These are phyloP conservation scores for Torrubiellomyces zombiae DNA, from an alignment of 2,329 filamentous ascomycete genomes.

Conservation along the genomic window DNA sequence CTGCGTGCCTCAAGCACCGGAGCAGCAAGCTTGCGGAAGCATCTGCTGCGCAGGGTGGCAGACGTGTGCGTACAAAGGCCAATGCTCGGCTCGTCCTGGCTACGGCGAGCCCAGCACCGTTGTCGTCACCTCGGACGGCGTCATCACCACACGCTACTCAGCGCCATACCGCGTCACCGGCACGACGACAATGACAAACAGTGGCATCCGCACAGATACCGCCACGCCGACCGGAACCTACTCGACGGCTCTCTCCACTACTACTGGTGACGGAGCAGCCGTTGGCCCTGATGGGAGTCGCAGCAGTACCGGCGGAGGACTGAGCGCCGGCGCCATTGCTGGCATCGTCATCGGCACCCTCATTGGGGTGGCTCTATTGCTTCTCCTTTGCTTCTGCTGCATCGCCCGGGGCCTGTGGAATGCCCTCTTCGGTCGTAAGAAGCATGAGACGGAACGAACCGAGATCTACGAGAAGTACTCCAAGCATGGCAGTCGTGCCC, in stretches of 20 bases:
- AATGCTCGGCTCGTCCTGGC: conserved; percentile 39
- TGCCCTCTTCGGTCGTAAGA: conserved; percentile 43
- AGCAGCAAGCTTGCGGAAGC: conserved; percentile 45
- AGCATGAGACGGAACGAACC: conserved; percentile 35
- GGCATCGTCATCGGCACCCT: conserved; percentile 66
- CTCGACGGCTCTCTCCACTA: conserved; percentile 31
- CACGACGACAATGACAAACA: conserved; percentile 35
- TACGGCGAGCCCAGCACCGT: conserved; percentile 25
- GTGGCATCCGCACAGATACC: conserved; percentile 30
- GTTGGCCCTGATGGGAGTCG: conserved; percentile 20
- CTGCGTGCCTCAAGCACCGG: conserved; percentile 33
- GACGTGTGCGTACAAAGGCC: conserved; percentile 43
- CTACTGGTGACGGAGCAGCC: conserved; percentile 25
- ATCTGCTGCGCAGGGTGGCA: conserved; percentile 57
- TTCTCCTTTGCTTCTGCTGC: conserved; percentile 61
- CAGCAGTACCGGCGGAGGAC: conserved; percentile 21
- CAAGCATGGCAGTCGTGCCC: conserved; percentile 24
- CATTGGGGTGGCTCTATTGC: conserved; percentile 47
- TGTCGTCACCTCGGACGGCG: conserved; percentile 26
- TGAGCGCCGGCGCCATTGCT: conserved; percentile 60
- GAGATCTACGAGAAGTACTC: conserved; percentile 48
- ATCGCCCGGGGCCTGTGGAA: conserved; percentile 46
- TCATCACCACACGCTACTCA: conserved; percentile 37
- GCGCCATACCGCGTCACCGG: conserved; percentile 35
- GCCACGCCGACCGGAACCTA: conserved; percentile 33